A percentile compares a stretch with the other conserved stretches of the same genome.
Evolutionary conservation across 345 rosid species (phyloP).

Genomic region (Tarenaya hassleriana): DNA sequence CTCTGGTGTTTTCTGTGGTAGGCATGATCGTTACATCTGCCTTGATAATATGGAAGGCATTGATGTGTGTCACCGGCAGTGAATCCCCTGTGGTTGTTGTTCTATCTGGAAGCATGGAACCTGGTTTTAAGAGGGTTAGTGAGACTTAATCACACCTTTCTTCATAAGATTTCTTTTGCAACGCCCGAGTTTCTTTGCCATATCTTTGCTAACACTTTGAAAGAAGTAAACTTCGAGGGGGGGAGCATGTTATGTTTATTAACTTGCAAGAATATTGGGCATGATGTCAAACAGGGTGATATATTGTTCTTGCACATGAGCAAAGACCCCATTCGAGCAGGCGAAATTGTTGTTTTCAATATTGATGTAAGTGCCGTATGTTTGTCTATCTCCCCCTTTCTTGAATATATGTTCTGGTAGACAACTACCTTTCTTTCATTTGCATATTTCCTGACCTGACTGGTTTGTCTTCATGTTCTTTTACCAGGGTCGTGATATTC

Average conservation of each 20-base stretch:
- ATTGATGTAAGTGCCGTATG: slow-evolving; percentile 35
- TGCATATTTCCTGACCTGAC: neutral
- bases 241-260: neutral
- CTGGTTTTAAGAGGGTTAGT: slow-evolving; percentile 60
- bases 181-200: too few relatives aligned
- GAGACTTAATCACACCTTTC: neutral
- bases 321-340: slow-evolving; percentile 61
- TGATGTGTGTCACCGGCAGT: slow-evolving; percentile 62
- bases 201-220: too few relatives aligned
- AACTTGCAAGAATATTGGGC: neutral
- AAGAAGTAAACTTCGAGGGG: too few relatives aligned
- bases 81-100: slow-evolving; percentile 81
- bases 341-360: slow-evolving; percentile 63
- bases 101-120: slow-evolving; percentile 78
- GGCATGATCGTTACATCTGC: slow-evolving; percentile 62
- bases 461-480: neutral
- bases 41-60: slow-evolving; percentile 67
- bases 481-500: slow-evolving; percentile 35
- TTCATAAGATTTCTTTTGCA: neutral
- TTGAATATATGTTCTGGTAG: neutral
- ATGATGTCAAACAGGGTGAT: slow-evolving; percentile 50
- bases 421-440: neutral
- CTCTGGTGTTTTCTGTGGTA: slow-evolving; percentile 20
- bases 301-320: slow-evolving; percentile 58
- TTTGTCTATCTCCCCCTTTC: neutral